Evolutionary conservation across 129 eudicot genomes (phyloP).

Genomic region (Helichrysum umbraculigerum): DNA sequence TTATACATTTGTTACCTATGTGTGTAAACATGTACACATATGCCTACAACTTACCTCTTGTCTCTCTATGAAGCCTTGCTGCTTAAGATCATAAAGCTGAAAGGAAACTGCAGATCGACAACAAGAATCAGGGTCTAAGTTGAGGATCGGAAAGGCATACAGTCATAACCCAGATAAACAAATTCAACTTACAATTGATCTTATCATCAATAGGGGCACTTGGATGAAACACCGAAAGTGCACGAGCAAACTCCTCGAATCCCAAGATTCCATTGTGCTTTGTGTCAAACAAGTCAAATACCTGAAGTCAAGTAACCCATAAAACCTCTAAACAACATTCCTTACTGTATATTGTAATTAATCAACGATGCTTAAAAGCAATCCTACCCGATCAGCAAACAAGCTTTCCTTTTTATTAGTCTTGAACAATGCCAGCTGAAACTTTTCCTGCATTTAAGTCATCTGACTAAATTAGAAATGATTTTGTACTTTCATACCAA

Average conservation of each 20-base stretch:
- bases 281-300: slow-evolving; percentile 92
- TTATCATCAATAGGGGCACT: slow-evolving; percentile 89
- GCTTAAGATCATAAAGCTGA: slow-evolving; percentile 89
- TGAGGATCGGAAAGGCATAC: background rate
- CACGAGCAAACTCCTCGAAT: slow-evolving; percentile 91
- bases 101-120: slow-evolving; percentile 66
- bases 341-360: background rate
- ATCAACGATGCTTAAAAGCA: background rate
- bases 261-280: slow-evolving; percentile 87
- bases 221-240: slow-evolving; percentile 92
- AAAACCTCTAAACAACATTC: slow-evolving; percentile 16
- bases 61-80: slow-evolving; percentile 93
- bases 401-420: slow-evolving; percentile 92
- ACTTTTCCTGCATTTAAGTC: slow-evolving; percentile 69
- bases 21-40: background rate
- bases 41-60: slow-evolving; percentile 58
- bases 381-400: slow-evolving; percentile 79
- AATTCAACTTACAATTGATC: slow-evolving; percentile 61
- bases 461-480: background rate
- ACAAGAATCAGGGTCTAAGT: background rate
- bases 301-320: slow-evolving; percentile 38
- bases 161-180: background rate
- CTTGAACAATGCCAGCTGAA: slow-evolving; percentile 89
- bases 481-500: background rate
- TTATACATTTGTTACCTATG: background rate